Conservation (phyloP, 2,329 filamentous ascomycete genomes). For the Hortaea sp. region DNA sequence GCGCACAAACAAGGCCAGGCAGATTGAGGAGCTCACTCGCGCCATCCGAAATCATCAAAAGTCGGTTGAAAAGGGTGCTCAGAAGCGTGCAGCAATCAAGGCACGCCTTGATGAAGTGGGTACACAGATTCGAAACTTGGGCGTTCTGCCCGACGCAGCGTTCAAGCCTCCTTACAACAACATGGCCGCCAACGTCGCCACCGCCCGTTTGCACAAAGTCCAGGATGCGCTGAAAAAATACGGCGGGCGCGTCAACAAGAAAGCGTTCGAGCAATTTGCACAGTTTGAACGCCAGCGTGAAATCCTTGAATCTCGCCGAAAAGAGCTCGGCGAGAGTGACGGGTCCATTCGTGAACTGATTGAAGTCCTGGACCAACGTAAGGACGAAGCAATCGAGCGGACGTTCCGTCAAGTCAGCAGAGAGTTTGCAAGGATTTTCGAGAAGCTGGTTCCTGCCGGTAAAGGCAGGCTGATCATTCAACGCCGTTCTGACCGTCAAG, state of each 20-base stretch:
- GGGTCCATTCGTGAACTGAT: conserved; percentile 86
- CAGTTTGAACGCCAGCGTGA: conserved; percentile 91
- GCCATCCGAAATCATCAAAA: conserved; percentile 80
- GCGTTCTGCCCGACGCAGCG: conserved; percentile 85
- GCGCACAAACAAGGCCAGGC: conserved; percentile 55
- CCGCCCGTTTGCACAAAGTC: conserved; percentile 71
- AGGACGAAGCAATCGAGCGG: conserved; percentile 95
- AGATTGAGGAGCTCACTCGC: conserved; percentile 64
- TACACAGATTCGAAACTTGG: conserved; percentile 83
- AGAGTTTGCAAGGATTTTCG: conserved; percentile 87
- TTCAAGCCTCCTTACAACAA: conserved; percentile 76
- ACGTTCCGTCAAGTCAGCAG: conserved; percentile 97
- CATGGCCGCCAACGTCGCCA: conserved; percentile 59
- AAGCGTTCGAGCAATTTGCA: conserved; percentile 98
- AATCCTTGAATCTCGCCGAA: conserved; percentile 69
- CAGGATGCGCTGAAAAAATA: conserved; percentile 93
- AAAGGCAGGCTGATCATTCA: conserved; percentile 89
- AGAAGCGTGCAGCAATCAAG: conserved; percentile 71
- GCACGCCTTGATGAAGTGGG: conserved; percentile 70
- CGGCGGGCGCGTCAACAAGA: conserved; percentile 89
- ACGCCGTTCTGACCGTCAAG: conserved; percentile 66
- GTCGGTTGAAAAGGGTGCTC: conserved; percentile 81
- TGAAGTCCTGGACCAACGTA: conserved; percentile 81
- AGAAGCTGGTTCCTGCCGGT: conserved; percentile 87
- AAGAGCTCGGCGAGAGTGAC: conserved; percentile 79